Base-by-base conservation (phyloP, 805 yeast genomes). In the Tetrapisispora iriomotensis region DNA sequence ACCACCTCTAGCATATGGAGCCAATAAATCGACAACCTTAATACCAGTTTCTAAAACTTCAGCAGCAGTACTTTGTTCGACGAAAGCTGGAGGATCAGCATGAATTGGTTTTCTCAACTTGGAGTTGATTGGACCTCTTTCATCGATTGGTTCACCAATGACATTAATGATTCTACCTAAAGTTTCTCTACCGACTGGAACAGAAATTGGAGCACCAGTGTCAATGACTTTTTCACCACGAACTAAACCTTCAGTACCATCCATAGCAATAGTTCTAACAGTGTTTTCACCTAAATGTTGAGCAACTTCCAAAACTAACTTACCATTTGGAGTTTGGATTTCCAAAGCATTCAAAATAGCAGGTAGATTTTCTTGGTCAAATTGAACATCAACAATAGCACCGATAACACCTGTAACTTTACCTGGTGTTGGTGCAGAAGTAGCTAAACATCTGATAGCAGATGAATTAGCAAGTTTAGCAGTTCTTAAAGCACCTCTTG, bases 1-100 rank as follows among this genome's bases (percentile, higher is more conserved):
- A 85, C 98, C 98, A 85, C 98, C 98, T 85, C 96, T 87, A 67
- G 98, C 97, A 77, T 90, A 90, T 60, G 98, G 98, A 59, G 98
- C 98, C 57, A 90, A 79, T 66, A 90, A 77, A 70, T 90, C 98
- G 74, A 90, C 98, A 71, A 90, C 98, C 80, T 90, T 90, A 70
- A 90, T 90, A 86, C 98, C 96, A 53, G 98, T 90, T 77, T 88
- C 98, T 66, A 92, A 80, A 62, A 92, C 88, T 79, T 92, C 97
- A 52, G 98, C 97, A 56, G 79, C 71, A 60, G 98, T 92, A 50
- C 96, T 86, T 77, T 92, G 98, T 67, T 92, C 96, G 57, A 81
- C 86, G 68, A 92, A 92, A 45, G 82, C 45, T 53, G 98, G 98
- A 58, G 98, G 95, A 49, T 92, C 98, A 63, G 96, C 87, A 74